Conservation (phyloP, 2,329 filamentous ascomycete genomes). For the Colletotrichum graminicola region DNA sequence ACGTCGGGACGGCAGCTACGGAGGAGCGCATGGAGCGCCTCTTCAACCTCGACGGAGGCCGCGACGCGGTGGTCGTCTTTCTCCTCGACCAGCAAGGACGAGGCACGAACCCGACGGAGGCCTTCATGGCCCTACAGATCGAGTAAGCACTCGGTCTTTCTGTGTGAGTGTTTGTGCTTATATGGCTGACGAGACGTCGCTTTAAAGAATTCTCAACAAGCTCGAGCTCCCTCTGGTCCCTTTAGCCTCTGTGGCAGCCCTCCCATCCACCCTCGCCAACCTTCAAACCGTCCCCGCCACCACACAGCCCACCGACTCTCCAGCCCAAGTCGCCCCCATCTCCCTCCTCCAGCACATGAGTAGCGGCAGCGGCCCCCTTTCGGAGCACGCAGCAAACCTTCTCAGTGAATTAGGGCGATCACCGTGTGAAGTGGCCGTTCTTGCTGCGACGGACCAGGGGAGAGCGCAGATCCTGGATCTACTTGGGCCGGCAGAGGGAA, state of each 20-base stretch:
- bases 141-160: slow-evolving; percentile 49
- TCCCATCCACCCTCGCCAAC: slow-evolving; percentile 54
- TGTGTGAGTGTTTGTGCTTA: background rate
- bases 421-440: slow-evolving; percentile 47
- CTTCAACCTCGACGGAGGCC: slow-evolving; percentile 55
- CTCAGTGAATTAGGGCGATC: slow-evolving; percentile 48
- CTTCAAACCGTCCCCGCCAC: slow-evolving; percentile 51
- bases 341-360: slow-evolving; percentile 41
- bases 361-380: slow-evolving; percentile 44
- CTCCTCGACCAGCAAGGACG: slow-evolving; percentile 52
- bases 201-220: slow-evolving; percentile 52
- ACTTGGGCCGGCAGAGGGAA: slow-evolving; percentile 49
- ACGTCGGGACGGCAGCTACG: slow-evolving; percentile 50
- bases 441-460: slow-evolving; percentile 41
- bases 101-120: slow-evolving; percentile 45
- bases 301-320: slow-evolving; percentile 12
- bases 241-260: slow-evolving; percentile 51
- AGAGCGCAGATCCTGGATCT: slow-evolving; percentile 44
- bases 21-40: slow-evolving; percentile 56
- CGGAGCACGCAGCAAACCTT: slow-evolving; percentile 46
- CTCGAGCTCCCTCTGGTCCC: slow-evolving; percentile 58
- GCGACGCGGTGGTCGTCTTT: slow-evolving; percentile 58
- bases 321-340: background rate
- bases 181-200: background rate
- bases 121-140: slow-evolving; percentile 59